Base-by-base conservation (phyloP, 345 rosid species). In the Iberis pinnata region DNA sequence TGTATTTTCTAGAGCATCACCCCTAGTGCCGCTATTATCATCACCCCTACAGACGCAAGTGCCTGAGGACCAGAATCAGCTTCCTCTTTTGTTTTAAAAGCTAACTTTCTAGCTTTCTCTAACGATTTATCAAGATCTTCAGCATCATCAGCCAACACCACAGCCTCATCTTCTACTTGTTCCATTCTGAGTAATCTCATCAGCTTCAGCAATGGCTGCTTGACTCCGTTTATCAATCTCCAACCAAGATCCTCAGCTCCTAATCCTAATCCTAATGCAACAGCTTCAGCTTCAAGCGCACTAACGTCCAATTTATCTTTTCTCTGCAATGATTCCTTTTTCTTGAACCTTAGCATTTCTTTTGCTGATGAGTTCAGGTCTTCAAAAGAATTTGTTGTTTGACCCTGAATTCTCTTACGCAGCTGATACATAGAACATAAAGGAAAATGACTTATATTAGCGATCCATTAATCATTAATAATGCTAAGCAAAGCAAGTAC, bases 181-280 rank as follows among this genome's bases (percentile, higher is more conserved):
- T 78, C 95, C 49, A 72, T 43, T 61, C 80, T 75, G 61, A 88
- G 80, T 59, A 71, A 61, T 70, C 76, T 92, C 94, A 20, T 77
- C 90, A 58, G 97, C 95, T 75, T 92, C 88, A 56, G 86, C 82
- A 39, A 60, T 70, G 38, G 97, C 98, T 43, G 76, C 33, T 48
- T 78, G 78, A 61, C 59, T 85, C 53, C 86, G 79, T 79, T 63
- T 77, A 75, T 85, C 95, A 27, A 78, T 78, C 72, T 85, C 97
- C 96, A 78, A 64, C 98, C 97, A 61, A 83, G 98, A 77, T 92
- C 98, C 54, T 76, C 87, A 54, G 69, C 72, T 61, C 85, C 97
- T 60, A 92, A 70, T 16, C 98, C 98, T 16, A 82, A 60, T 51
- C n/a, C n/a, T n/a, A n/a, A n/a, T n/a, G 98, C 72, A 49, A 77